A percentile compares a stretch with the other conserved stretches of the same genome.
Evolutionary conservation across 2,329 filamentous ascomycete genomes (phyloP).

Genomic region (Diaporthe caulivora): DNA sequence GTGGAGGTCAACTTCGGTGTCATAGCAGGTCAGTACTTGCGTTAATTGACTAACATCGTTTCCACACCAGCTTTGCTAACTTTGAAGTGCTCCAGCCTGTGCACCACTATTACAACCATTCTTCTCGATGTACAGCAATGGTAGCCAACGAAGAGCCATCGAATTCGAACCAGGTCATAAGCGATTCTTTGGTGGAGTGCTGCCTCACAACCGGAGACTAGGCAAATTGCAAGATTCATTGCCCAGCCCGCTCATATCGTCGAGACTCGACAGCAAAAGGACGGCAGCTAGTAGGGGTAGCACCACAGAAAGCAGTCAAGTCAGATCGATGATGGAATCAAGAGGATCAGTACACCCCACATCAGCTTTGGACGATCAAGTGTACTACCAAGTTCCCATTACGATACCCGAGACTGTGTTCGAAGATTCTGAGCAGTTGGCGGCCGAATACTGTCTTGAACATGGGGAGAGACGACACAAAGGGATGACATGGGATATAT

Average conservation of each 20-base stretch:
- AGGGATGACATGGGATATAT: background rate
- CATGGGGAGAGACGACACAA: background rate
- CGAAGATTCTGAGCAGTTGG: background rate
- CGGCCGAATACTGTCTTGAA: background rate
- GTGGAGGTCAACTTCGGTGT: constrained; percentile 25
- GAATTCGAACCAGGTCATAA: background rate
- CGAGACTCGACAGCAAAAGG: background rate
- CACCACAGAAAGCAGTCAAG: constrained; percentile 6
- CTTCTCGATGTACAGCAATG: background rate
- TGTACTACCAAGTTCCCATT: constrained; percentile 20
- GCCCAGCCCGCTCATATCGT: background rate
- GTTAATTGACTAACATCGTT: no score
- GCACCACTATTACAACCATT: constrained; percentile 11
- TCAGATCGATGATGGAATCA: constrained; percentile 18
- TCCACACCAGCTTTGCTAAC: background rate
- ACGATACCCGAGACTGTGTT: constrained; percentile 30
- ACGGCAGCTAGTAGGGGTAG: background rate
- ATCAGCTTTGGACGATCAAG: constrained; percentile 9
- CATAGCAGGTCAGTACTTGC: background rate
- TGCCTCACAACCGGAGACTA: background rate
- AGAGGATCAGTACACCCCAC: background rate
- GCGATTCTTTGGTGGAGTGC: background rate
- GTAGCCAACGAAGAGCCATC: background rate
- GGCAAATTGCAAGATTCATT: background rate
- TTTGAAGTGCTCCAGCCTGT: background rate